phyloP scores from a whole-genome alignment of 1,284 basidiomycete species.

The Moniliella sp. region DNA sequence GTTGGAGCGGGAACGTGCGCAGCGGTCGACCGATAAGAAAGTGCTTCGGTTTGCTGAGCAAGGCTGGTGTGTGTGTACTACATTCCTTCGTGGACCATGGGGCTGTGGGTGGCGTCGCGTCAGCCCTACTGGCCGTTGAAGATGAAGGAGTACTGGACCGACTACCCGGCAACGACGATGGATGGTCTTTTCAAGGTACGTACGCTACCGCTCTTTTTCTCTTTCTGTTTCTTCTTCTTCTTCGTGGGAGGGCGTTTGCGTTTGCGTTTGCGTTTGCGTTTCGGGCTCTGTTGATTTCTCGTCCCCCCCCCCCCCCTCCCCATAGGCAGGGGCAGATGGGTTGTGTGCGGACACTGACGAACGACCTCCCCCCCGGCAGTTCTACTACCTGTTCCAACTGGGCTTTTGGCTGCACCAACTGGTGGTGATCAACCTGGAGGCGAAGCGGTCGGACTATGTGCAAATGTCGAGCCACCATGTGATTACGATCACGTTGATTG shows the following conservation, averaged over 20 bases:
- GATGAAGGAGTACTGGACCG: slow-evolving; percentile 52
- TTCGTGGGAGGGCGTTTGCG: no score
- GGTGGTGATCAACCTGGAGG: slow-evolving; percentile 74
- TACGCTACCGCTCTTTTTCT: neutral
- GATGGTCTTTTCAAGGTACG: slow-evolving; percentile 49
- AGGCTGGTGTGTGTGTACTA: slow-evolving; percentile 70
- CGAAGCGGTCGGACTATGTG: slow-evolving; percentile 65
- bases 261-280: no score
- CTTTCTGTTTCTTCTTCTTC: no score
- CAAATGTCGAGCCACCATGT: slow-evolving; percentile 93
- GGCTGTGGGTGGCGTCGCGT: slow-evolving; percentile 36
- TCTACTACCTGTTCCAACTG: slow-evolving; percentile 52
- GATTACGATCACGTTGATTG: slow-evolving; percentile 61
- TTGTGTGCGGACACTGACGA: neutral
- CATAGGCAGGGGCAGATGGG: neutral
- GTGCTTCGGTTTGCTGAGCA: slow-evolving; percentile 79
- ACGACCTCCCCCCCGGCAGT: slow-evolving; percentile 4
- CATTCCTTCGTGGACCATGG: slow-evolving; percentile 49
- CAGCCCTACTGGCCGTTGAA: slow-evolving; percentile 50
- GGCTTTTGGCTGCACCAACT: slow-evolving; percentile 84
- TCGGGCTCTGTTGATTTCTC: no score
- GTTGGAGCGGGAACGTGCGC: slow-evolving; percentile 3
- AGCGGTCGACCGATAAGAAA: slow-evolving; percentile 41
- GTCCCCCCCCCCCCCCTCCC: neutral
- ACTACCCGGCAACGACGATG: slow-evolving; percentile 61